Evolutionary conservation across 2,329 filamentous ascomycete species (phyloP).

Genomic region (Herpotrichia juniperi): DNA sequence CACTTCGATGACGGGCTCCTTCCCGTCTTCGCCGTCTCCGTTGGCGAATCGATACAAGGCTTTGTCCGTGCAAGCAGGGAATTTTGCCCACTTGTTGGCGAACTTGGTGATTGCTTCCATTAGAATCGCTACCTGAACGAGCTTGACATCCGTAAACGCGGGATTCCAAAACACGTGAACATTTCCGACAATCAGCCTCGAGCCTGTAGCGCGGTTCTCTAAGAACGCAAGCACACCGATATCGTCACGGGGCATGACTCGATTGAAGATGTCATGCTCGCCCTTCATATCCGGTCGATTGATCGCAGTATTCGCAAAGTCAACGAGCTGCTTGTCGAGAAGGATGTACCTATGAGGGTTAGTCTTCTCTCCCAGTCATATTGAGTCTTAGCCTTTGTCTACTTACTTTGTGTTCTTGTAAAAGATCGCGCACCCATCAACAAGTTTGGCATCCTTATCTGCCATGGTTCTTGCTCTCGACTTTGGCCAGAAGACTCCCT

Average conservation of each 20-base stretch:
- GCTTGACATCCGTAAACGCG: constrained; percentile 87
- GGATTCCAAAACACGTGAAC: constrained; percentile 96
- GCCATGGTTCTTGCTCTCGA: constrained; percentile 89
- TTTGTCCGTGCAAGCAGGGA: constrained; percentile 83
- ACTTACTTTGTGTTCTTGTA: constrained; percentile 85
- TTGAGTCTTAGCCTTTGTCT: background rate
- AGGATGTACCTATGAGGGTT: constrained; percentile 67
- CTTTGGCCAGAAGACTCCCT: constrained; percentile 91
- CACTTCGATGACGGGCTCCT: constrained; percentile 58
- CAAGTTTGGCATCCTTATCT: constrained; percentile 83
- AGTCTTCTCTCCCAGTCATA: constrained; percentile 8
- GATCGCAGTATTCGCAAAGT: constrained; percentile 90
- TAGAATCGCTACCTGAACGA: constrained; percentile 92
- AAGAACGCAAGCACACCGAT: constrained; percentile 92
- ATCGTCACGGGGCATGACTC: constrained; percentile 97
- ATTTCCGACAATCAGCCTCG: constrained; percentile 89
- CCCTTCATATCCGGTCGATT: constrained; percentile 97
- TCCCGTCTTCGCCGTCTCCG: constrained; percentile 56
- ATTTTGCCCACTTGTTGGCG: constrained; percentile 82
- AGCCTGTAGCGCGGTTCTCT: constrained; percentile 89
- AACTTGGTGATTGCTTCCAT: constrained; percentile 90
- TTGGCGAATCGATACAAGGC: constrained; percentile 56
- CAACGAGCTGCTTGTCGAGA: constrained; percentile 91
- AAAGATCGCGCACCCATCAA: constrained; percentile 96
- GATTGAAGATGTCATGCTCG: constrained; percentile 96